Conservation (phyloP, 805 yeast genomes). For the Candida morakotiae region DNA sequence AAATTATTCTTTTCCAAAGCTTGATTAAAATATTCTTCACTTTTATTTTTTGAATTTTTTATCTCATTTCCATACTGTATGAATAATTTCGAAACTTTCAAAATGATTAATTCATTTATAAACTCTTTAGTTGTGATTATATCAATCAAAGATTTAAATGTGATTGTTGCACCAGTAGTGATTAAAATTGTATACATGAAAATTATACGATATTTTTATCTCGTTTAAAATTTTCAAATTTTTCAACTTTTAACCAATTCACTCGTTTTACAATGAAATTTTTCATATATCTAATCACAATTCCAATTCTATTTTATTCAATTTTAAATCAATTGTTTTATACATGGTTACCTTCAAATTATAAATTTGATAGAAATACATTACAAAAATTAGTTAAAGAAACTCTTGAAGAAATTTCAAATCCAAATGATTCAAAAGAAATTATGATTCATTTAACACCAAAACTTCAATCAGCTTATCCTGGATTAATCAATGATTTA, state of each 20-base stretch:
- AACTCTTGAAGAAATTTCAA: slow-evolving; percentile 50
- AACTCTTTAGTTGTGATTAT: slow-evolving; percentile 34
- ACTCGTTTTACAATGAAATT: no score
- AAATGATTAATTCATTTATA: slow-evolving; percentile 24
- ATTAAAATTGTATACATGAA: slow-evolving; percentile 38
- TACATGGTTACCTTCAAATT: slow-evolving; percentile 68
- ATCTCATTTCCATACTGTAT: slow-evolving; percentile 34
- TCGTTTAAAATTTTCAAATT: slow-evolving; percentile 1
- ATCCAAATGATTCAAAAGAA: slow-evolving; percentile 56
- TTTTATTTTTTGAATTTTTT: slow-evolving; percentile 15
- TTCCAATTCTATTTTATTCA: slow-evolving; percentile 21
- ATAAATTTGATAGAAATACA: slow-evolving; percentile 63
- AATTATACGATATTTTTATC: slow-evolving; percentile 1
- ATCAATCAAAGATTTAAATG: slow-evolving; percentile 60
- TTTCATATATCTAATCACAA: no score
- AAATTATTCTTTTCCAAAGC: no score
- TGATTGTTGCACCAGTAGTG: slow-evolving; percentile 90
- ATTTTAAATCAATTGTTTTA: slow-evolving; percentile 29
- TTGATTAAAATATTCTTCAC: slow-evolving; percentile 20
- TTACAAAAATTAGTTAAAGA: slow-evolving; percentile 57
- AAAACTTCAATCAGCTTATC: slow-evolving; percentile 59
- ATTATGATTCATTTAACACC: slow-evolving; percentile 61
- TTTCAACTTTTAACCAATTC: slow-evolving; percentile 1
- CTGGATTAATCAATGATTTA: slow-evolving; percentile 67
- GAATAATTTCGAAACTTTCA: slow-evolving; percentile 29